Percentiles rank a stretch among this genome's conserved stretches.
Conservation (phyloP, 768 basidiomycete species). For the Calvatia gigantea region DNA sequence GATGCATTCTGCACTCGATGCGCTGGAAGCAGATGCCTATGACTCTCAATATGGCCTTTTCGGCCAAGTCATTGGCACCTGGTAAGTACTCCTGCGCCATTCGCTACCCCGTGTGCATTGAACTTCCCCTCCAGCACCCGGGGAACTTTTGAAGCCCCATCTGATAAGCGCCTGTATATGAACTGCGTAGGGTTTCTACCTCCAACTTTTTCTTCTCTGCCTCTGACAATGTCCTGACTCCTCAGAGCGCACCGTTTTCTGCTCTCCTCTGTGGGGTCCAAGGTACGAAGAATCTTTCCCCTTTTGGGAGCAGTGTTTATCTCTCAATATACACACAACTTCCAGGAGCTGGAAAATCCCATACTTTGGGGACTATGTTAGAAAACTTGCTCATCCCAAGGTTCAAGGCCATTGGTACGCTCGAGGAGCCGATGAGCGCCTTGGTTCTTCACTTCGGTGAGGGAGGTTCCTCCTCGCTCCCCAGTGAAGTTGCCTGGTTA, state of each 20-base stretch:
- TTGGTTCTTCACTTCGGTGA: constrained; percentile 71
- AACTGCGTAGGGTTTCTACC: constrained; percentile 49
- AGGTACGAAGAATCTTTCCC: constrained; percentile 22
- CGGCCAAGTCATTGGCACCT: constrained; percentile 42
- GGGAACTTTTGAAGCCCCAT: constrained; percentile 25
- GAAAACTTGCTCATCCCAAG: constrained; percentile 68
- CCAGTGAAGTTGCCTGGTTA: constrained; percentile 67
- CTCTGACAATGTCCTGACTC: background rate
- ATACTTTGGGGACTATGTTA: constrained; percentile 63
- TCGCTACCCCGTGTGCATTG: background rate
- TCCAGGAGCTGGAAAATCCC: constrained; percentile 68
- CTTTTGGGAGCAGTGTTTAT: background rate
- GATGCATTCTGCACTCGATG: constrained; percentile 43
- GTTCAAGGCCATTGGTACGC: constrained; percentile 43
- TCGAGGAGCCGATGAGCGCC: constrained; percentile 54
- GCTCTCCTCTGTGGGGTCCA: constrained; percentile 76
- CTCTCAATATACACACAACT: background rate
- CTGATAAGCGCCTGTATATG: constrained; percentile 57
- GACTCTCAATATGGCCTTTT: constrained; percentile 60
- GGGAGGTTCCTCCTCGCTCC: constrained; percentile 52
- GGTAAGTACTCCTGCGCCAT: constrained; percentile 29
- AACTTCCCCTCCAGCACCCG: constrained; percentile 26
- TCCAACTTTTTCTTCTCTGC: background rate
- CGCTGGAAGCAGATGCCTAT: constrained; percentile 21
- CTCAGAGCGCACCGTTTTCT: constrained; percentile 70